Evolutionary conservation across 2,329 filamentous ascomycete species (phyloP), one percentile per base, ranked within the genome.

Genomic region (Basipetospora chlamydospora): DNA sequence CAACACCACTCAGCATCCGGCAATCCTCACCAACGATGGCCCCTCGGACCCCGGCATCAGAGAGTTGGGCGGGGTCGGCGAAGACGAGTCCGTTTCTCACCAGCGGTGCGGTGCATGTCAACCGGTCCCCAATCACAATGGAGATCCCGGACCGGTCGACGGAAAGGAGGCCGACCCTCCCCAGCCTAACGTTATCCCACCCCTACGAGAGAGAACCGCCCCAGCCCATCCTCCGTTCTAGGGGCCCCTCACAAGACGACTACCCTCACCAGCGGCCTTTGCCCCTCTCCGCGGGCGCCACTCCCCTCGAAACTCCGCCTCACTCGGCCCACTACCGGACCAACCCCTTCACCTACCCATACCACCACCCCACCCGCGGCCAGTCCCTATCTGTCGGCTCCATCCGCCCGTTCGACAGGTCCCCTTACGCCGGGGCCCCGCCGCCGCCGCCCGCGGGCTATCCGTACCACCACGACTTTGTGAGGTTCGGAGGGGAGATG

Each of bases 341-440:
- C 21, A 43, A 47, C 4, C 49, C 46, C 23, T 61, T 60, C 38
- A 48, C 48, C 13, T 62, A 60, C 42, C 25, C 37, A 20, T 61
- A 61, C 39, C 60, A 61, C 41, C 63, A 67, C 39, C 57, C 61
- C 2, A 57, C 42, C 21, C 56, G 63, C 37, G 53, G 55, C 20
- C 66, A 69, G 39, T 64, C 65, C 3, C 51, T 65, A 2, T 64
- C 66, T 4, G 43, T 63, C 3, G 59, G 62, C 28, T 56, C 66
- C 3, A 49, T 56, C 33, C 29, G 34, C 26, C 41, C 21, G 26
- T 42, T 36, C 22, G 34, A 26, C 29, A 37, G 34, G 23, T 57
- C 59, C 33, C 48, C 56, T 2, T 59, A 60, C 41, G 64, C 68
- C 30, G 52, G 59, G 26, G 55, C 58, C 0, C 58, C 62, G 0